These are phyloP conservation scores for Malus hybrid DNA, from an alignment of 331 rosid genomes.

Conservation along the genomic window DNA sequence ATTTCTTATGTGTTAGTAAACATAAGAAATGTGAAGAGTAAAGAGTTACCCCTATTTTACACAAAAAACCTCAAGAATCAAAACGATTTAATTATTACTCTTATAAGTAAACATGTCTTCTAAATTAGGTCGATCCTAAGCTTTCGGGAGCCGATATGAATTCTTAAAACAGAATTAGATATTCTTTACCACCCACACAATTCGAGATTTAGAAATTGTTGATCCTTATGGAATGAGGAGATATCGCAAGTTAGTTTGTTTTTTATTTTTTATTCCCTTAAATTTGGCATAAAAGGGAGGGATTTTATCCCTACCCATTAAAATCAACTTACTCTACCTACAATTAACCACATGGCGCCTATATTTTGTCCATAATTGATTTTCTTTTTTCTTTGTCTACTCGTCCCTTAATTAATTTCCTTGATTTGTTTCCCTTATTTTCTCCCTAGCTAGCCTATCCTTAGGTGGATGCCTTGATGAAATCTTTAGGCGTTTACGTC, in stretches of 20 bases:
- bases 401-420: not conserved
- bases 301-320: not conserved
- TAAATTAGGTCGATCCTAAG: not conserved
- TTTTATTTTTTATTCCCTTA: not conserved
- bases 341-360: too few species aligned
- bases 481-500: too few species aligned
- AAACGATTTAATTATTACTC: not conserved
- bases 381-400: not conserved
- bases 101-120: not conserved
- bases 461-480: not conserved
- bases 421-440: not conserved
- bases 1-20: not conserved
- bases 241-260: not conserved
- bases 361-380: too few species aligned
- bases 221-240: not conserved
- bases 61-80: too few species aligned
- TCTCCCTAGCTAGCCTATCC: not conserved
- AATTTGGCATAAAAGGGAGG: not conserved
- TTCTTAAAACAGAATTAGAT: too few species aligned
- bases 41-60: not conserved
- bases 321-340: too few species aligned
- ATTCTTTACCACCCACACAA: not conserved
- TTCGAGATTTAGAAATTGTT: not conserved
- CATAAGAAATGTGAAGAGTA: not conserved
- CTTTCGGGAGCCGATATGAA: not conserved